phyloP scores from a whole-genome alignment of 225 moss, liverwort and hornwort genomes.

The Climacium dendroides region DNA sequence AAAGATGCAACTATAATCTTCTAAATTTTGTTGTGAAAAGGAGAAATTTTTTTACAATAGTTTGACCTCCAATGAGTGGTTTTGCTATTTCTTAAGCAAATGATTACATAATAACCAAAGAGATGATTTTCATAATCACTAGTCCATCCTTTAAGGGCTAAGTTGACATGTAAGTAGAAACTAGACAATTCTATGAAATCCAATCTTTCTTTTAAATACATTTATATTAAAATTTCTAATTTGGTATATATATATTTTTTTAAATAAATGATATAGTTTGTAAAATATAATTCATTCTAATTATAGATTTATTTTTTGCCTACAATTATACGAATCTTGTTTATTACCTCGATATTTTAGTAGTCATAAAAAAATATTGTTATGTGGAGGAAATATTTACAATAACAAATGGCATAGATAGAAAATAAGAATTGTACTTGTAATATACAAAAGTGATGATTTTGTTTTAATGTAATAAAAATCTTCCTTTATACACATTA shows the following conservation, averaged over 20 bases:
- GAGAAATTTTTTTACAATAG: too few relatives aligned
- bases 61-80: too few relatives aligned
- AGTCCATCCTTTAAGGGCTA: too few relatives aligned
- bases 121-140: too few relatives aligned
- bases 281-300: not conserved
- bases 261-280: fast-evolving
- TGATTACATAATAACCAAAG: too few relatives aligned
- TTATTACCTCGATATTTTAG: not conserved
- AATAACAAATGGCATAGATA: not conserved
- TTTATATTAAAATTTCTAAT: not conserved
- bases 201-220: not conserved
- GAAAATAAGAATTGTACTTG: not conserved
- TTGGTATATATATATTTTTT: too few relatives aligned
- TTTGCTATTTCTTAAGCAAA: too few relatives aligned
- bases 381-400: not conserved
- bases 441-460: not conserved
- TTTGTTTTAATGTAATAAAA: not conserved
- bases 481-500: not conserved
- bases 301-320: not conserved
- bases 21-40: too few relatives aligned
- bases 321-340: not conserved
- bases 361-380: not conserved
- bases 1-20: too few relatives aligned
- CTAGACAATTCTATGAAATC: not conserved
- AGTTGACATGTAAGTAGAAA: not conserved